These are phyloP conservation scores for Bipolaris oryzae DNA, from an alignment of 2,329 filamentous ascomycete genomes.

Conservation along the genomic window DNA sequence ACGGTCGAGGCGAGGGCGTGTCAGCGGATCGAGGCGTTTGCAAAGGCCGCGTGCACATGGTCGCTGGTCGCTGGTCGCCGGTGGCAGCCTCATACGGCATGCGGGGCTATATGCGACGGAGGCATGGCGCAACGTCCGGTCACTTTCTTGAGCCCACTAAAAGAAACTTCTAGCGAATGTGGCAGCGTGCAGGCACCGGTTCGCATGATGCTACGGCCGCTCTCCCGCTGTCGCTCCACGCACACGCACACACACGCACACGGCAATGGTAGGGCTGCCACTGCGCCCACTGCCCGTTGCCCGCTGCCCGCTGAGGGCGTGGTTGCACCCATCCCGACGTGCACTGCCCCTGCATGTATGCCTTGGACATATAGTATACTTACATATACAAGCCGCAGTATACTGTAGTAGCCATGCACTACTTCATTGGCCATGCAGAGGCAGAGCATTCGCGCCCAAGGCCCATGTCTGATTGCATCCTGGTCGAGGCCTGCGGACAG, in stretches of 20 bases:
- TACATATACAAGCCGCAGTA: no score
- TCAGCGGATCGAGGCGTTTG: slow-evolving; percentile 16
- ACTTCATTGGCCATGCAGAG: not conserved
- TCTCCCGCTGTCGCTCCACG: slow-evolving; percentile 7
- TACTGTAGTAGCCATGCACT: not conserved
- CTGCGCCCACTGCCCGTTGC: not conserved
- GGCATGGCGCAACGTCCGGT: slow-evolving; percentile 20
- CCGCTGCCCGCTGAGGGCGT: slow-evolving; percentile 20
- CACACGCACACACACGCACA: no score
- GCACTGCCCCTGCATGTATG: not conserved
- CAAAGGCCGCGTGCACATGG: slow-evolving; percentile 21
- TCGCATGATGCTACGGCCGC: slow-evolving; percentile 21
- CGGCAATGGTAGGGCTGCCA: slow-evolving; percentile 15
- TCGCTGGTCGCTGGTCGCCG: no score
- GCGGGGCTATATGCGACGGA: slow-evolving; percentile 23
- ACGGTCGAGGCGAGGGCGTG: slow-evolving; percentile 5
- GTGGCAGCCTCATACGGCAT: slow-evolving; percentile 13
- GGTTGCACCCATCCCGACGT: not conserved
- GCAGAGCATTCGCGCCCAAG: not conserved
- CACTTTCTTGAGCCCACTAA: slow-evolving; percentile 11
- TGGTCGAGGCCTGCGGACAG: slow-evolving; percentile 5
- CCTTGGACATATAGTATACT: not conserved
- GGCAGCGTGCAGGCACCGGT: slow-evolving; percentile 18
- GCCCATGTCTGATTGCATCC: not conserved
- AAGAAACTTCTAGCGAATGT: slow-evolving; percentile 12